Conservation (phyloP, 2,329 filamentous ascomycete genomes). For the Colletotrichum orbiculare region DNA sequence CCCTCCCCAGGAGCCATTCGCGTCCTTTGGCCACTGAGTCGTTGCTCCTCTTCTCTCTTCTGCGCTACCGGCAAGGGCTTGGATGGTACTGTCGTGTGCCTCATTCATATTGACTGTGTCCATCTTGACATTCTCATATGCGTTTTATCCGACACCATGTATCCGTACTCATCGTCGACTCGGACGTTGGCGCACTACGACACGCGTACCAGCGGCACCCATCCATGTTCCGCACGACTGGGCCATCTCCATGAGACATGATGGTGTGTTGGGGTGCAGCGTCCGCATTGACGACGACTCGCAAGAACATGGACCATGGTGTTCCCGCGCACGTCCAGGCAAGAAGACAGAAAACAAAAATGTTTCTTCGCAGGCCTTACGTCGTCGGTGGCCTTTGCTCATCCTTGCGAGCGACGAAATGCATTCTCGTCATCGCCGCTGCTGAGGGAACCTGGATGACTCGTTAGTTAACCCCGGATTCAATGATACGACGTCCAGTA, state of each 20-base stretch:
- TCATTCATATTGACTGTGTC: neutral
- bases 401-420: neutral
- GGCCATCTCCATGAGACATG: constrained; percentile 3
- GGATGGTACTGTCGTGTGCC: neutral
- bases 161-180: no score
- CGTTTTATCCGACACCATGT: no score
- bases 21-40: no score
- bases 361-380: constrained; percentile 10
- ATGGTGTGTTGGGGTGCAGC: constrained; percentile 24
- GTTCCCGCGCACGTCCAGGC: constrained; percentile 15
- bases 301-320: constrained; percentile 27
- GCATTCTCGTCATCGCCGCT: neutral
- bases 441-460: constrained; percentile 17
- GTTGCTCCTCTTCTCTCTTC: no score
- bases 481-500: neutral
- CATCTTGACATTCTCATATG: neutral
- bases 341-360: constrained; percentile 1
- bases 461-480: constrained; percentile 13
- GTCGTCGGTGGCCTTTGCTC: neutral
- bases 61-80: neutral
- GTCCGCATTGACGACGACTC: constrained; percentile 32
- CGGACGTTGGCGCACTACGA: neutral
- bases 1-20: no score
- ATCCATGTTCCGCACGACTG: constrained; percentile 16
- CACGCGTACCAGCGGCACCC: constrained; percentile 28